Conservation (phyloP, 148 eudicot species). For the Rhododendron griersonianum region DNA sequence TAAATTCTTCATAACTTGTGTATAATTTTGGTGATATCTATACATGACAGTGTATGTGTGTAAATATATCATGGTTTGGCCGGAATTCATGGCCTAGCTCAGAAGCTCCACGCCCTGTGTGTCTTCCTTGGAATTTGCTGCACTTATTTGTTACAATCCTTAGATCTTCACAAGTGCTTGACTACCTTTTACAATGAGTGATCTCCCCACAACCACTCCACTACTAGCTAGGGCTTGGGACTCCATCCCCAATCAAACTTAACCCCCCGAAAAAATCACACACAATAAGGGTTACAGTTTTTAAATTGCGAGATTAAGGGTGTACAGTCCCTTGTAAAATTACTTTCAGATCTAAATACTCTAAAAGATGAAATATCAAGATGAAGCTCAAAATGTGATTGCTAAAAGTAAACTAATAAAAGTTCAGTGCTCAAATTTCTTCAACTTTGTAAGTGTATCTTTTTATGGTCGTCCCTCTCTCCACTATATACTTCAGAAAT, state of each 20-base stretch:
- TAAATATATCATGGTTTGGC: background rate
- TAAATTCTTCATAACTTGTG: too few relatives aligned
- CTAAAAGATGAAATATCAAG: background rate
- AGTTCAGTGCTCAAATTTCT: background rate
- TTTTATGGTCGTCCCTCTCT: background rate
- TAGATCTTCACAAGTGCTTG: background rate
- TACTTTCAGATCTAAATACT: background rate
- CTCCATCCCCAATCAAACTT: background rate
- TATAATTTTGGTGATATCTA: too few relatives aligned
- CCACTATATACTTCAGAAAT: background rate
- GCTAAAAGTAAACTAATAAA: background rate
- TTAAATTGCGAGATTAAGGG: background rate
- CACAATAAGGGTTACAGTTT: background rate
- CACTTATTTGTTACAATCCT: background rate
- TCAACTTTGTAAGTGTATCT: background rate
- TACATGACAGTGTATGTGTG: too few relatives aligned
- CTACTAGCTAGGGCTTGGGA: background rate
- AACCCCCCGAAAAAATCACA: background rate
- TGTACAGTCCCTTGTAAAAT: background rate
- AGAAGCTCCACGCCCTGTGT: background rate
- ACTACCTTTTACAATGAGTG: background rate
- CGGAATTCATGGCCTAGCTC: background rate
- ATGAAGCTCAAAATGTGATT: background rate
- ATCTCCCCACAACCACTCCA: background rate
- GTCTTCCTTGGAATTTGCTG: background rate